Conservation (phyloP, 2,329 filamentous ascomycete genomes). For the Emericellopsis atlantica region DNA sequence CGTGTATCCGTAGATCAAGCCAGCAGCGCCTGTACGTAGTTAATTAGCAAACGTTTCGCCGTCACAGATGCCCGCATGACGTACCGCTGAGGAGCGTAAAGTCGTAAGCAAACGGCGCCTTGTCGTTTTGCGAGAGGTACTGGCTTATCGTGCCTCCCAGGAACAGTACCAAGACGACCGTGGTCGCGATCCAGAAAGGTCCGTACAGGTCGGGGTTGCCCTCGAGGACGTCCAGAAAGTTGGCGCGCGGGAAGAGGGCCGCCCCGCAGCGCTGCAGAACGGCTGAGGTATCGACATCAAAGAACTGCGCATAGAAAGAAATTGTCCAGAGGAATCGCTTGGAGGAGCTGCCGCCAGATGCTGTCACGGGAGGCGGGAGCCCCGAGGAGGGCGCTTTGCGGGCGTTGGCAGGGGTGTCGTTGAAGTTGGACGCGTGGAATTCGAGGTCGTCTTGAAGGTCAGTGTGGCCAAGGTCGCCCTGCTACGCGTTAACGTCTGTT, state of each 20-base stretch:
- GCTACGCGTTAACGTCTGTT: constrained; percentile 6
- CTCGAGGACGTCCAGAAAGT: constrained; percentile 94
- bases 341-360: constrained; percentile 28
- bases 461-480: constrained; percentile 96
- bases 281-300: constrained; percentile 90
- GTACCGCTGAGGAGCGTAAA: constrained; percentile 76
- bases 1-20: constrained; percentile 92
- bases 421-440: constrained; percentile 90
- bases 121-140: constrained; percentile 60
- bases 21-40: constrained; percentile 54
- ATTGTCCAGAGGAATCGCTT: constrained; percentile 91
- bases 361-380: constrained; percentile 45
- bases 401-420: constrained; percentile 36
- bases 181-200: constrained; percentile 97
- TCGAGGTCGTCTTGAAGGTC: constrained; percentile 98
- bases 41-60: neutral
- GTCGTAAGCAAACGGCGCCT: constrained; percentile 75
- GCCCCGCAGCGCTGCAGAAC: constrained; percentile 79
- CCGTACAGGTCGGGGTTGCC: constrained; percentile 96
- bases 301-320: constrained; percentile 93
- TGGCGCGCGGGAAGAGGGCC: constrained; percentile 79
- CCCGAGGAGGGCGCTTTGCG: constrained; percentile 35
- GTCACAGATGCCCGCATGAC: constrained; percentile 9
- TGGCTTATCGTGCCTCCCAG: constrained; percentile 89
- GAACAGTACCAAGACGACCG: constrained; percentile 91